A percentile compares a stretch with the other conserved stretches of the same genome.
These are phyloP conservation scores for Akanthomyces lecanii DNA, from an alignment of 2,329 filamentous ascomycete species.

Conservation along the genomic window DNA sequence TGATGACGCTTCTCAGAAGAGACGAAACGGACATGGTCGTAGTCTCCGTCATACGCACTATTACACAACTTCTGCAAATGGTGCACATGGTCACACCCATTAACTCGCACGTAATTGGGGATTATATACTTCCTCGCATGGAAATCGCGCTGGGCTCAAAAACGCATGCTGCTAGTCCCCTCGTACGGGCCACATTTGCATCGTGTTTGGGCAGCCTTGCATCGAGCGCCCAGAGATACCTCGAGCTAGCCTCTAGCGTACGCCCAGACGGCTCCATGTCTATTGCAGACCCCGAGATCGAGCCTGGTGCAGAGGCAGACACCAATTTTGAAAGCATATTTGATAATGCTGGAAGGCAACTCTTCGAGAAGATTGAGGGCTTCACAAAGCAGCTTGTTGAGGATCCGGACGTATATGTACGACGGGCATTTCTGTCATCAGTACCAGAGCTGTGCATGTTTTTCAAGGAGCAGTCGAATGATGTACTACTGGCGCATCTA, in stretches of 20 bases:
- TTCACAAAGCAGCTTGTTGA: constrained; percentile 89
- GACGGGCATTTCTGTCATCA: constrained; percentile 84
- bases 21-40: constrained; percentile 83
- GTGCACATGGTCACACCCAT: constrained; percentile 82
- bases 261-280: constrained; percentile 78
- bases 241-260: constrained; percentile 87
- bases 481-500: constrained; percentile 91
- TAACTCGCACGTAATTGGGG: constrained; percentile 65
- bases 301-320: constrained; percentile 63
- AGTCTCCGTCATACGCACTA: constrained; percentile 76
- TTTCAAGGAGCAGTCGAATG: constrained; percentile 87
- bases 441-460: constrained; percentile 92
- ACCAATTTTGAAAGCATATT: constrained; percentile 78
- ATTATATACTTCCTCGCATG: constrained; percentile 64
- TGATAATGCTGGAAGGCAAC: constrained; percentile 77
- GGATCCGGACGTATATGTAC: constrained; percentile 78
- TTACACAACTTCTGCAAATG: constrained; percentile 83
- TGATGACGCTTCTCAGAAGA: constrained; percentile 69
- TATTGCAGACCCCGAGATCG: constrained; percentile 71
- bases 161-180: constrained; percentile 49
- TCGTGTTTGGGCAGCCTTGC: constrained; percentile 87
- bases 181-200: constrained; percentile 87
- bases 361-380: constrained; percentile 77
- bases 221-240: constrained; percentile 75
- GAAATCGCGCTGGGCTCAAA: constrained; percentile 48